Evolutionary conservation across 129 eudicot genomes (phyloP).

Genomic region (Arctium minus): DNA sequence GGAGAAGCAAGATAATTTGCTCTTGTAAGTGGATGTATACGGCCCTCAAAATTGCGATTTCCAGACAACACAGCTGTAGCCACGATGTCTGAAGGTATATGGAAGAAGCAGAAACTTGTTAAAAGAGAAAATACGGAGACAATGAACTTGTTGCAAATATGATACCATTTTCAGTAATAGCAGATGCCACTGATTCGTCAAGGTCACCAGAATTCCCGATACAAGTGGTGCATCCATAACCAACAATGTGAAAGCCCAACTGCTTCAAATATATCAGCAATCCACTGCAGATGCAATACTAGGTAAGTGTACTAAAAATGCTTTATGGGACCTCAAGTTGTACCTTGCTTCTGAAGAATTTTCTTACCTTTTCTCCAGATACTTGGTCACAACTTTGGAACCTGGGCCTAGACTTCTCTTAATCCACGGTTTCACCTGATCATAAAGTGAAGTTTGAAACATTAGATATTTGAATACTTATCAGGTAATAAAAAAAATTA

Average conservation of each 20-base stretch:
- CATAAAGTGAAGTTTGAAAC: neutral
- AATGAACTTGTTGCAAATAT: neutral
- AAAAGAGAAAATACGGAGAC: neutral
- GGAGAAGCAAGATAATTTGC: constrained; percentile 30
- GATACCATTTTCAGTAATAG: constrained; percentile 25
- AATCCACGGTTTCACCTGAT: constrained; percentile 30
- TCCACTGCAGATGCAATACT: constrained; percentile 5
- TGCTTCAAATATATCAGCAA: constrained; percentile 15
- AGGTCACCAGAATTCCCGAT: constrained; percentile 31
- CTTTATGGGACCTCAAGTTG: neutral
- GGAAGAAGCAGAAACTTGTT: neutral
- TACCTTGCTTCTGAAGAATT: neutral
- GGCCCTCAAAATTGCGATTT: constrained; percentile 27
- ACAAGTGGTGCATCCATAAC: constrained; percentile 33
- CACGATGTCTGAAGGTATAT: constrained; percentile 12
- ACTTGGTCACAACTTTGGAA: constrained; percentile 25
- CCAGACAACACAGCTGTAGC: constrained; percentile 30
- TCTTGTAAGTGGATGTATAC: constrained; percentile 30
- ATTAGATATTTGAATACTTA: neutral
- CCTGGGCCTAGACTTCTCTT: constrained; percentile 30
- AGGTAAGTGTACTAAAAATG: neutral
- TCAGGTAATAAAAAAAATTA: neutral
- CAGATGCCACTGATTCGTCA: constrained; percentile 27
- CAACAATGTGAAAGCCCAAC: constrained; percentile 26
- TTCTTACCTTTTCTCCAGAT: constrained; percentile 22